Evolutionary conservation across 176 grass and related monocot species (phyloP).

Genomic region (Chloris gayana): DNA sequence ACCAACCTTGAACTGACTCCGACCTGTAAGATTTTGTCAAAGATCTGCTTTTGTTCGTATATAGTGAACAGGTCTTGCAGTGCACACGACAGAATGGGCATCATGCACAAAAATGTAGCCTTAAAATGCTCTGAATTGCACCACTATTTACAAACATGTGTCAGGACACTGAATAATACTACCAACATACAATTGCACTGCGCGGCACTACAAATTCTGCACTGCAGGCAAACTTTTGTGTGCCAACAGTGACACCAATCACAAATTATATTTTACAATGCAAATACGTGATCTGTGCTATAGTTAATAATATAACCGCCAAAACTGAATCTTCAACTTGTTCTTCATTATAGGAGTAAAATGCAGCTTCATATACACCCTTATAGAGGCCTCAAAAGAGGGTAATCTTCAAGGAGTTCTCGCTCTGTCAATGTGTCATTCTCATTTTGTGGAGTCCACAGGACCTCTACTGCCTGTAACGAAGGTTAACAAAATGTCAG

Average conservation of each 20-base stretch:
- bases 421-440: constrained; percentile 84
- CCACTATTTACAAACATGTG: constrained; percentile 38
- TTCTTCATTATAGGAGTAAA: constrained; percentile 38
- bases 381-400: constrained; percentile 83
- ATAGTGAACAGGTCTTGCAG: not conserved
- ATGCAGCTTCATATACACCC: not conserved
- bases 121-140: not conserved
- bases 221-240: constrained; percentile 9
- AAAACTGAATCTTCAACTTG: constrained; percentile 46
- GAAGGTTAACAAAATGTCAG: constrained; percentile 5
- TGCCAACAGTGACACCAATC: constrained; percentile 9
- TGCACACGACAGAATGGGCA: not conserved
- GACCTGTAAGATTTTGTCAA: not conserved
- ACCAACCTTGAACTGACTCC: constrained; percentile 3
- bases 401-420: constrained; percentile 93
- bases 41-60: not conserved
- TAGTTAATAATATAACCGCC: constrained; percentile 30
- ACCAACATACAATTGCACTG: constrained; percentile 28
- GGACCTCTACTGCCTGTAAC: constrained; percentile 78
- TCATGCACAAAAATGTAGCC: not conserved
- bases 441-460: constrained; percentile 98
- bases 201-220: constrained; percentile 2
- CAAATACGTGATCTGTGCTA: constrained; percentile 41
- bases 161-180: constrained; percentile 9
- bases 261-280: constrained; percentile 35